These are phyloP conservation scores for Dicorynia guianensis DNA, from an alignment of 306 rosid genomes.

Conservation along the genomic window DNA sequence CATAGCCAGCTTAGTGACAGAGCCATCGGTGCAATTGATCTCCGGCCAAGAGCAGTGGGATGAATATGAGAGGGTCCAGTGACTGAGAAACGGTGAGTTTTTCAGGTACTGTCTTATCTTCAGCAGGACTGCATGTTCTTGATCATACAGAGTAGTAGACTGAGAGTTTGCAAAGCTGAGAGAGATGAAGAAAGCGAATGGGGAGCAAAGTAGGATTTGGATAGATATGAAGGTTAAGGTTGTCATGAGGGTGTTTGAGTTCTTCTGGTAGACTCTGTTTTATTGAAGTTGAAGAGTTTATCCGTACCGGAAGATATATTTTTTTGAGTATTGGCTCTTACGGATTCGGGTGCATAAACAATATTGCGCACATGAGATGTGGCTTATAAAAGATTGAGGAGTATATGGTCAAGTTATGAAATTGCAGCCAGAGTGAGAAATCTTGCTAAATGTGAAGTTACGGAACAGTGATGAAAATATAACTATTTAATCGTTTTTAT, in stretches of 20 bases:
- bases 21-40: constrained; percentile 48
- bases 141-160: constrained; percentile 38
- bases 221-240: neutral
- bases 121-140: constrained; percentile 52
- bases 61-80: constrained; percentile 46
- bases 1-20: constrained; percentile 45
- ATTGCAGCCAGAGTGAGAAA: too few relatives aligned
- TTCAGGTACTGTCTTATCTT: constrained; percentile 47
- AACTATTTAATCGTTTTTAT: too few relatives aligned
- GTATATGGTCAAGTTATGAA: too few relatives aligned
- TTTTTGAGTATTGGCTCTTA: too few relatives aligned
- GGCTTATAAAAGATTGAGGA: too few relatives aligned
- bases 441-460: too few relatives aligned
- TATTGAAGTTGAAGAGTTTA: neutral
- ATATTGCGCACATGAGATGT: too few relatives aligned
- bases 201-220: neutral
- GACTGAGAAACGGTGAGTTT: constrained; percentile 37
- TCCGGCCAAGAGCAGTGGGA: constrained; percentile 62
- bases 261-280: neutral
- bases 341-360: too few relatives aligned
- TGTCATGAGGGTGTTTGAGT: constrained; percentile 37
- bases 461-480: too few relatives aligned
- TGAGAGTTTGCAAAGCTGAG: constrained; percentile 37
- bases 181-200: constrained; percentile 33
- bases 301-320: too few relatives aligned